These are phyloP conservation scores for Alnus glutinosa DNA, from an alignment of 306 rosid genomes.

Conservation along the genomic window DNA sequence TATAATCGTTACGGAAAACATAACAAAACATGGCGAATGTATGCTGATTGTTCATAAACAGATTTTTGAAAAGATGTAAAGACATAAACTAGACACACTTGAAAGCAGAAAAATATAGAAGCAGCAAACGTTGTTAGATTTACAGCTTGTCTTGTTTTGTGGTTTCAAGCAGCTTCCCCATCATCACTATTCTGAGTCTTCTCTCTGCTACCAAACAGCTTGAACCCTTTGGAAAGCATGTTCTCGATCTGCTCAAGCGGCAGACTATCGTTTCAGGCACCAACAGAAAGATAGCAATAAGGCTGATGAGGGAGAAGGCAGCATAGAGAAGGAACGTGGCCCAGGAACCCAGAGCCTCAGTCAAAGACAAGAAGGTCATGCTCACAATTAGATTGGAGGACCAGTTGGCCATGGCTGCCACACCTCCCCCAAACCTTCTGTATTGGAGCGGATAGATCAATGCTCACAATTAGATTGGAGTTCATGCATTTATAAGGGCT, in stretches of 20 bases:
- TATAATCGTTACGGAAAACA: no score
- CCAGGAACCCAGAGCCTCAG: slow-evolving; percentile 48
- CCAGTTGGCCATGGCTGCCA: slow-evolving; percentile 86
- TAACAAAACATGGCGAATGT: no score
- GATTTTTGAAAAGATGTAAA: neutral
- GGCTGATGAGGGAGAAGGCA: slow-evolving; percentile 42
- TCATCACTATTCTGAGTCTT: no score
- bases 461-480: no score
- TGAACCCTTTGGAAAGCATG: slow-evolving; percentile 38
- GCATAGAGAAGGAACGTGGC: slow-evolving; percentile 71
- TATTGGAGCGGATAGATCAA: slow-evolving; percentile 72
- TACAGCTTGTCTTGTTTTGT: no score
- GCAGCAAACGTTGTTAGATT: no score
- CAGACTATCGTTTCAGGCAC: slow-evolving; percentile 57
- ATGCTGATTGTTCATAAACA: neutral
- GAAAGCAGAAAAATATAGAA: no score
- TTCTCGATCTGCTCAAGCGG: slow-evolving; percentile 50
- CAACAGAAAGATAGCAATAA: slow-evolving; percentile 37
- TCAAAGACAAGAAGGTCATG: slow-evolving; percentile 64
- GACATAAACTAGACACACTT: no score
- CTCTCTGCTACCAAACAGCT: no score
- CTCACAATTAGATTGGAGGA: slow-evolving; percentile 62
- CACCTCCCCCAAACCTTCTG: slow-evolving; percentile 79
- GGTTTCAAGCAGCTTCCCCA: no score
- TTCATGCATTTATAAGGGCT: no score